These are phyloP conservation scores for Dictyostelium discoideum DNA, from an alignment of 78 protist genomes.

Conservation along the genomic window dicty_2.7 NC_007089.4:63501-64000, in stretches of 20 bases:
- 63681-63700: constrained; percentile 37
- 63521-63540: not conserved
- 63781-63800: constrained; percentile 41
- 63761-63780: constrained; percentile 21
- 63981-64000: not conserved
- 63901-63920: constrained; percentile 34
- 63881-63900: constrained; percentile 35
- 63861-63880: not conserved
- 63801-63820: constrained; percentile 68
- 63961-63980: not conserved
- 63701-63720: constrained; percentile 4
- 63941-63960: not conserved
- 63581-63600: not conserved
- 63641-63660: not conserved
- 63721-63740: not conserved
- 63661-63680: not conserved
- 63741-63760: constrained; percentile 18
- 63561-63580: not conserved
- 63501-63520: constrained; percentile 8
- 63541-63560: not conserved
- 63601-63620: not conserved
- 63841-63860: not conserved
- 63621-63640: not conserved
- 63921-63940: not conserved
- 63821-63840: constrained; percentile 36